Evolutionary conservation across 345 rosid genomes (phyloP), one percentile per base, ranked within the genome.

Genomic region (Populus nigra): DNA sequence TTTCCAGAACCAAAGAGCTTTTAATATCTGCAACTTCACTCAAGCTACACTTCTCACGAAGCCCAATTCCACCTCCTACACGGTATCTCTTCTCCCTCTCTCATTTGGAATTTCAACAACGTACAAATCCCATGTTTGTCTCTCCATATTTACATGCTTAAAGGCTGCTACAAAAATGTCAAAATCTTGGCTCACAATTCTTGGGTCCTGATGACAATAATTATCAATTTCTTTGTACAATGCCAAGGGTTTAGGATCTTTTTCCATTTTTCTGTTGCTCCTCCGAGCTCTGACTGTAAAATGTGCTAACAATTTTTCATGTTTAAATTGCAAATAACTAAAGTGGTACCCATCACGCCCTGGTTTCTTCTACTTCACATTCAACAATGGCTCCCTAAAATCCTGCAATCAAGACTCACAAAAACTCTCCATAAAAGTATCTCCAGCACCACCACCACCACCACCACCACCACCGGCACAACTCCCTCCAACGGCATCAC

Each of bases 341-440:
- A 79, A 94, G 99, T 96, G 99, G 99, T 84, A 92, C 67, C 92
- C 96, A 61, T 92, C 99, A 50, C 91, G 98, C 61, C 84, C 88
- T 83, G 98, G 99, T 36, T 87, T 85, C 71, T 96, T 82, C 94
- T 96, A 91, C 92, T 96, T 96, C 79, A 50, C 88, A 61, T 93
- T 93, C 92, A 83, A 85, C 88, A 92, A 87, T 83, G 96, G 92
- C 76, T 88, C 91, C 23, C 79, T 81, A 9, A 84, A 79, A 29
- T 82, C 90, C 15, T 93, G 98, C 86, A 43, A 31, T 45, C 85
- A 79, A 69, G 65, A 35, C 67, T 84, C 87, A 71, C 89, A 84
- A 79, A 93, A 91, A 87, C 86, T 96, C 61, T 35, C 91, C 59
- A 83, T 93, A 50, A 78, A 90, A 80, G 98, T 92, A 75, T 67